A percentile compares a stretch with the other conserved stretches of the same genome.
These are phyloP conservation scores for Saitoella complicata DNA, from an alignment of 805 yeast species.

Conservation along the genomic window DNA sequence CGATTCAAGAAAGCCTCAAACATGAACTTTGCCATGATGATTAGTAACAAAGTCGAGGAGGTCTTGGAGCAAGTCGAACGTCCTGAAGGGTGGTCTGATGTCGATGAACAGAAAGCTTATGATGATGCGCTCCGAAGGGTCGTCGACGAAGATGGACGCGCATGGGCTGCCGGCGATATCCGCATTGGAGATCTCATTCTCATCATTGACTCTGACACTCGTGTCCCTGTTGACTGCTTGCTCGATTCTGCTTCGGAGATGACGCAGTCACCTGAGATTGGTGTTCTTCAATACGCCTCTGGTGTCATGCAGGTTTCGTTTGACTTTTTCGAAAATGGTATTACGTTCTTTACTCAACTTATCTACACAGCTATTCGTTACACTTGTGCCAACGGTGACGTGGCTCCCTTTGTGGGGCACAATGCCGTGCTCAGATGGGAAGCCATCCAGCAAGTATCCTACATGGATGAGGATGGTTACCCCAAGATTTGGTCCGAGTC, in stretches of 20 bases:
- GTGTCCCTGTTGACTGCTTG: conserved; percentile 10
- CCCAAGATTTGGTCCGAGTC: conserved; percentile 9
- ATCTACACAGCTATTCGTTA: conserved; percentile 10
- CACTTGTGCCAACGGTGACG: conserved; percentile 10
- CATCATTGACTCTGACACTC: conserved; percentile 10
- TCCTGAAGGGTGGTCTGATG: conserved; percentile 9
- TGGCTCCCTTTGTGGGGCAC: neutral
- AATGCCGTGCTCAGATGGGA: conserved; percentile 3
- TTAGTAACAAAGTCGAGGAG: conserved; percentile 8
- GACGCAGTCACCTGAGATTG: conserved; percentile 9
- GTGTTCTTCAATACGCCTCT: conserved; percentile 7
- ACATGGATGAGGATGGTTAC: conserved; percentile 3
- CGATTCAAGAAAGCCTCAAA: conserved; percentile 10
- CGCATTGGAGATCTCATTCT: conserved; percentile 11
- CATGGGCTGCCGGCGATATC: conserved; percentile 10
- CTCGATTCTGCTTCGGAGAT: conserved; percentile 12
- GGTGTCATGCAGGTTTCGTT: conserved; percentile 9
- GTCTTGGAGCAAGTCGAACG: conserved; percentile 4
- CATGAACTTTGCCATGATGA: conserved; percentile 9
- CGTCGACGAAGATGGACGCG: conserved; percentile 3
- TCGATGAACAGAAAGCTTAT: conserved; percentile 7
- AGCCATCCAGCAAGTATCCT: conserved; percentile 9
- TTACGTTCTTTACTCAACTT: conserved; percentile 10
- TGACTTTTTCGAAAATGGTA: conserved; percentile 9
- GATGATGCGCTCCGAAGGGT: conserved; percentile 5